phyloP scores from a whole-genome alignment of 2,329 filamentous ascomycete species.

The Aspergillus transmontanensis region DNA sequence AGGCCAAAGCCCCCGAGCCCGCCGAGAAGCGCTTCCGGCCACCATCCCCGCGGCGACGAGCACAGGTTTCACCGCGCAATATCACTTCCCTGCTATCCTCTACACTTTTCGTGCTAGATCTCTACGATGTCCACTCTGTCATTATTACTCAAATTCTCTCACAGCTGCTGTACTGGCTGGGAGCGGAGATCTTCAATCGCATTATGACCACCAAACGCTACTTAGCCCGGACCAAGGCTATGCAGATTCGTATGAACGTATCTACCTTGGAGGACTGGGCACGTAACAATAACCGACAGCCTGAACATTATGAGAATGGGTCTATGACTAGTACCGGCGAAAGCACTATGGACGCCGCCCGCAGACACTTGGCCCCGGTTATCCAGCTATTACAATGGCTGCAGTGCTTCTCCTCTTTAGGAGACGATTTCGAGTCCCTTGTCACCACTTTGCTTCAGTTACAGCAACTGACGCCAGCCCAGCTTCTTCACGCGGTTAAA shows the following conservation, averaged over 20 bases:
- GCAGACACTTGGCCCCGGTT: conserved; percentile 82
- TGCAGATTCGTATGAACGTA: conserved; percentile 99
- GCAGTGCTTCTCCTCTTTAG: conserved; percentile 93
- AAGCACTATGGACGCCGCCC: conserved; percentile 79
- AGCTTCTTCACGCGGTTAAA: conserved; percentile 87
- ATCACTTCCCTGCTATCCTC: conserved; percentile 94
- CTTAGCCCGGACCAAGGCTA: conserved; percentile 92
- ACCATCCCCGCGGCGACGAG: conserved; percentile 88
- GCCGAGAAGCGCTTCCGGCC: conserved; percentile 88
- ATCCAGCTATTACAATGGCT: conserved; percentile 97
- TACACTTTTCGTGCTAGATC: conserved; percentile 91
- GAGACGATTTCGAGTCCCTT: conserved; percentile 85
- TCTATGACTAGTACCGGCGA: conserved; percentile 85
- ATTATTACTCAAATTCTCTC: conserved; percentile 90
- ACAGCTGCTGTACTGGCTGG: conserved; percentile 94
- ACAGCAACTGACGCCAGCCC: conserved; percentile 78
- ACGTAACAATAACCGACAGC: conserved; percentile 84
- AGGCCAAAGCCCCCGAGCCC: conserved; percentile 81
- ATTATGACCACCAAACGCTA: conserved; percentile 97
- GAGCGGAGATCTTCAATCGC: conserved; percentile 94
- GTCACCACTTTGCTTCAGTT: conserved; percentile 88
- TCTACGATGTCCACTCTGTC: conserved; percentile 99
- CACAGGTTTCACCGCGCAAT: conserved; percentile 89
- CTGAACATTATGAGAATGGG: conserved; percentile 93
- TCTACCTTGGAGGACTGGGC: conserved; percentile 97